A percentile compares a stretch with the other conserved stretches of the same genome.
These are phyloP conservation scores for Suillus tomentosus DNA, from an alignment of 768 basidiomycete species.

Conservation along the genomic window DNA sequence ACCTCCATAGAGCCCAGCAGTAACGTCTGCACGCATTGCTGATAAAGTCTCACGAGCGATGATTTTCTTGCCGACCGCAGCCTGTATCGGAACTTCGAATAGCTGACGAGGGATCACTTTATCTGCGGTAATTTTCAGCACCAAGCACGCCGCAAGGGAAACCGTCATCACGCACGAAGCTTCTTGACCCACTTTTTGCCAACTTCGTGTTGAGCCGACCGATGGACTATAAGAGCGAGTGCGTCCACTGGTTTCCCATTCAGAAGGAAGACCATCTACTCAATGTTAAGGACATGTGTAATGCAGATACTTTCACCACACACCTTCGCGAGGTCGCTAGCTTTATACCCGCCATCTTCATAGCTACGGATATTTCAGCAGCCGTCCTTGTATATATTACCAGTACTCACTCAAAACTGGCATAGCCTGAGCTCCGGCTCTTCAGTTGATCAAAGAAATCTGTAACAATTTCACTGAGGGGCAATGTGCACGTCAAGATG, in stretches of 20 bases:
- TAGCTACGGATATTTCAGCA: conserved; percentile 57
- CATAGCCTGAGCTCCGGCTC: conserved; percentile 87
- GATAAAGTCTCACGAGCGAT: conserved; percentile 89
- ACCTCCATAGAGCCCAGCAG: conserved; percentile 92
- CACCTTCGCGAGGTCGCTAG: conserved; percentile 84
- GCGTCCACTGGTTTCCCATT: conserved; percentile 93
- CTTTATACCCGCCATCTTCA: conserved; percentile 88
- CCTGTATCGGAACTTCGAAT: conserved; percentile 96
- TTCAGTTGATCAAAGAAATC: conserved; percentile 96
- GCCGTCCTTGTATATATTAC: neutral
- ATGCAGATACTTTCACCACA: conserved; percentile 7
- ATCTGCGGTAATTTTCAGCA: conserved; percentile 44
- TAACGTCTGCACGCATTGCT: conserved; percentile 88
- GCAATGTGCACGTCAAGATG: conserved; percentile 82
- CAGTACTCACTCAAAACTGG: conserved; percentile 80
- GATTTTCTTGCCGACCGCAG: conserved; percentile 82
- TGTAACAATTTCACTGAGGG: conserved; percentile 90
- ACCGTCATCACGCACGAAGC: conserved; percentile 60
- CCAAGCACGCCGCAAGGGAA: neutral
- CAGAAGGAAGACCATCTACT: conserved; percentile 86
- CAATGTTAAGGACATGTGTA: conserved; percentile 7
- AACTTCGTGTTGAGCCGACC: conserved; percentile 70
- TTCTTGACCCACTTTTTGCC: conserved; percentile 90
- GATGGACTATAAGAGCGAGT: conserved; percentile 88
- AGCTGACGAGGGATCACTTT: conserved; percentile 91